phyloP scores from a whole-genome alignment of 2,329 filamentous ascomycete species.

The Stachybotrys chartarum region DNA sequence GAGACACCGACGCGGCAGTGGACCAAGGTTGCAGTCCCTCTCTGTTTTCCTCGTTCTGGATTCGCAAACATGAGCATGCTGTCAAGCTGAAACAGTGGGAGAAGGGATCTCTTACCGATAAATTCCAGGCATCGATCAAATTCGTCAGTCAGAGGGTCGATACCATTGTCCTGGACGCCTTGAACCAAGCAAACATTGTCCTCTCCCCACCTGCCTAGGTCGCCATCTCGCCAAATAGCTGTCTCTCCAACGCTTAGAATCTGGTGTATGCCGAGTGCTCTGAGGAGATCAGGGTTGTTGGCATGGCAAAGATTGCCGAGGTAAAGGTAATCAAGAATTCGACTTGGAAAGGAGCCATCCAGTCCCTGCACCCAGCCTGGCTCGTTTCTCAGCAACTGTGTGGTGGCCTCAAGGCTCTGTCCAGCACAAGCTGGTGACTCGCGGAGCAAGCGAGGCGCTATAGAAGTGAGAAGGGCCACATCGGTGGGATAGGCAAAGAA shows the following conservation, averaged over 20 bases:
- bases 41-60: constrained; percentile 68
- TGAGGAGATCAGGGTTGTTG: constrained; percentile 82
- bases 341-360: constrained; percentile 85
- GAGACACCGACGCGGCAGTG: constrained; percentile 96
- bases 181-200: constrained; percentile 78
- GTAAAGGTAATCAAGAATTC: constrained; percentile 91
- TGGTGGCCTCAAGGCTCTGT: constrained; percentile 45
- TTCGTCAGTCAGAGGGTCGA: constrained; percentile 81
- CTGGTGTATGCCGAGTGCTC: constrained; percentile 73
- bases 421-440: constrained; percentile 54
- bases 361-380: constrained; percentile 77
- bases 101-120: constrained; percentile 61
- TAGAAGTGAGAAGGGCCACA: constrained; percentile 69
- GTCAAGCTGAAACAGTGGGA: not conserved
- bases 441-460: constrained; percentile 67
- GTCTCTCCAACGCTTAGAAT: constrained; percentile 90
- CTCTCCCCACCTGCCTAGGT: constrained; percentile 63
- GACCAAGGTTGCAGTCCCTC: constrained; percentile 80
- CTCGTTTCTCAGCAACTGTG: constrained; percentile 46
- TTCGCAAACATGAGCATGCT: constrained; percentile 1
- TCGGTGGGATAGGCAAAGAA: constrained; percentile 96
- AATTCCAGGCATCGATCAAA: constrained; percentile 84
- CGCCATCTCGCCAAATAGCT: constrained; percentile 69
- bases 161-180: constrained; percentile 91
- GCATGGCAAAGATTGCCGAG: constrained; percentile 89